Evolutionary conservation across 805 yeast species (phyloP).

Genomic region (Torulaspora delbrueckii): DNA sequence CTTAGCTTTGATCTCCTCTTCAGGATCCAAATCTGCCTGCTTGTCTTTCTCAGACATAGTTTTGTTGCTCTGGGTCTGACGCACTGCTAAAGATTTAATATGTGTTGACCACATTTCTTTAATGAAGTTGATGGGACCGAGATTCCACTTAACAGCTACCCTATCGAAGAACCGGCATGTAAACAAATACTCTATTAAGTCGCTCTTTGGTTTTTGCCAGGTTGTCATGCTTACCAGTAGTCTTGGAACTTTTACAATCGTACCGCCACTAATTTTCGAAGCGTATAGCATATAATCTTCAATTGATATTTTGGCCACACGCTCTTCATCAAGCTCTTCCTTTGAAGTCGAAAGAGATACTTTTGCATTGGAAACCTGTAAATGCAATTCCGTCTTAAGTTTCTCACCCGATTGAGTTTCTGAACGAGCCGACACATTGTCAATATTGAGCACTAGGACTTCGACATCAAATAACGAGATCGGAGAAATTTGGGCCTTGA

Average conservation of each 20-base stretch:
- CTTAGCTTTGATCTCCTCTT: slow-evolving; percentile 36
- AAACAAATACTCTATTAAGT: slow-evolving; percentile 60
- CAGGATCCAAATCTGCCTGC: slow-evolving; percentile 32
- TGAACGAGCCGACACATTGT: slow-evolving; percentile 48
- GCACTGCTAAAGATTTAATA: slow-evolving; percentile 61
- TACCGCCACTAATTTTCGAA: slow-evolving; percentile 65
- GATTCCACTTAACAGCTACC: slow-evolving; percentile 88
- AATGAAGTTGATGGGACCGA: slow-evolving; percentile 85
- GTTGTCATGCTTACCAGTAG: slow-evolving; percentile 71
- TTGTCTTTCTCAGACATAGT: slow-evolving; percentile 18
- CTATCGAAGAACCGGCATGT: slow-evolving; percentile 79
- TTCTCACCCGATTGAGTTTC: slow-evolving; percentile 38
- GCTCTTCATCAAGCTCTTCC: slow-evolving; percentile 46
- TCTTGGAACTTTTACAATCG: slow-evolving; percentile 74
- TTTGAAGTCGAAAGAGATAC: slow-evolving; percentile 64
- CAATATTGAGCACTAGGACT: slow-evolving; percentile 60
- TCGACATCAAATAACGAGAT: slow-evolving; percentile 73
- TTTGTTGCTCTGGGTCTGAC: slow-evolving; percentile 41
- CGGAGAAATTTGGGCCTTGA: slow-evolving; percentile 71
- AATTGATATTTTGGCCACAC: slow-evolving; percentile 43
- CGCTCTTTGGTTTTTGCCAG: slow-evolving; percentile 50
- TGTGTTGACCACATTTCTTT: slow-evolving; percentile 91
- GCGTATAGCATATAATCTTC: slow-evolving; percentile 54
- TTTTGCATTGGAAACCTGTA: slow-evolving; percentile 57
- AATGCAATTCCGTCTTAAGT: slow-evolving; percentile 50